A percentile compares a stretch with the other conserved stretches of the same genome.
Conservation (phyloP, 169 alveolate species). For the Babesia sp. region DNA sequence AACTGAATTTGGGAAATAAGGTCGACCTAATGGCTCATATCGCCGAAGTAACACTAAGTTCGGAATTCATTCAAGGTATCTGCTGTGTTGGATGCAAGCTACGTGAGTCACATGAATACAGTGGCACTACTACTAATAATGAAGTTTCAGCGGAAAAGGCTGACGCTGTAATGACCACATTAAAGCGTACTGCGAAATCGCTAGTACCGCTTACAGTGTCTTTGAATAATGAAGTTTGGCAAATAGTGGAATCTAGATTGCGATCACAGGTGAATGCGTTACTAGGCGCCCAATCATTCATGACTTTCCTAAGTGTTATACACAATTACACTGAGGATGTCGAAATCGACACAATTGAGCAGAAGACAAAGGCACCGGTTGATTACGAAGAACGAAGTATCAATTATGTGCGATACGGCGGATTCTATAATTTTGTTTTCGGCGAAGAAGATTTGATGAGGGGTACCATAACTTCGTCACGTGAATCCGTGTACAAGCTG, state of each 20-base stretch:
- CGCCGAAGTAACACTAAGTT: background rate
- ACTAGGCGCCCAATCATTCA: background rate
- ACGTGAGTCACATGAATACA: background rate
- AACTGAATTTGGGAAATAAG: background rate
- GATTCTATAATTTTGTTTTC: too few relatives aligned
- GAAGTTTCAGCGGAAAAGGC: background rate
- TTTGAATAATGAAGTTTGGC: background rate
- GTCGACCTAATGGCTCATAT: background rate
- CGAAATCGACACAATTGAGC: background rate
- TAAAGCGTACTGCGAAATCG: background rate
- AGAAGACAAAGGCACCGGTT: background rate
- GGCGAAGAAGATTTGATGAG: too few relatives aligned
- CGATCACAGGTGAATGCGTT: slow-evolving; percentile 7
- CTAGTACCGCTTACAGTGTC: background rate
- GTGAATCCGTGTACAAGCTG: background rate
- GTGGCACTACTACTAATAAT: background rate
- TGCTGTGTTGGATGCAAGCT: slow-evolving; percentile 15
- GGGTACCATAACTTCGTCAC: too few relatives aligned
- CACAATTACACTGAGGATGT: too few relatives aligned
- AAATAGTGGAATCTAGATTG: background rate
- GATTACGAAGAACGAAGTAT: background rate
- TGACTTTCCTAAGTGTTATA: background rate
- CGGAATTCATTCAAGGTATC: slow-evolving; percentile 3
- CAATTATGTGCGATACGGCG: background rate
- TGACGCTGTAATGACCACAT: background rate